Conservation (phyloP, 2,329 filamentous ascomycete genomes). For the Fusarium continuum region DNA sequence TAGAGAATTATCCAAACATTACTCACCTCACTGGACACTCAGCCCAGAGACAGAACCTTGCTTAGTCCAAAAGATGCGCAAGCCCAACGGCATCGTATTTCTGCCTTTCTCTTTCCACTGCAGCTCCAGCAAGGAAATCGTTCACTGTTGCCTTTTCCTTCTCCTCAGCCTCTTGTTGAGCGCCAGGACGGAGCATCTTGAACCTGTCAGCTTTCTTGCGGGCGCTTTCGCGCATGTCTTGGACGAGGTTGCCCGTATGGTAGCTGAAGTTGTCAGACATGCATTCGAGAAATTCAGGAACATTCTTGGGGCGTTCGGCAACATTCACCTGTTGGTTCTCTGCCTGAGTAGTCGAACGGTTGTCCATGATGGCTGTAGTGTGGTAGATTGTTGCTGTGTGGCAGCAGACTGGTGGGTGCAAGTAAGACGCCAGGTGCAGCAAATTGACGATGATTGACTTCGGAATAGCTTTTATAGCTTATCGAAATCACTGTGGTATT, state of each 20-base stretch:
- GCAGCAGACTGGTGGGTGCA: not conserved
- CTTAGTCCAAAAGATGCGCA: too few species aligned
- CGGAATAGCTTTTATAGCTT: not conserved
- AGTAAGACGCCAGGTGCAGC: too few species aligned
- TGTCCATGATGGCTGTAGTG: not conserved
- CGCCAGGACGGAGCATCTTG: not conserved
- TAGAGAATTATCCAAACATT: not conserved
- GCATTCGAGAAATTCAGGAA: not conserved
- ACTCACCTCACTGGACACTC: not conserved
- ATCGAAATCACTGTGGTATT: not conserved
- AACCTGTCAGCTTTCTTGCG: too few species aligned
- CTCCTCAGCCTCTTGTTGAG: not conserved
- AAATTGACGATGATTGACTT: not conserved
- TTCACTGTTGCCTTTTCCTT: not conserved
- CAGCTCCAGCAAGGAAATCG: accelerated
- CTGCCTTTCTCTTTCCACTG: too few species aligned
- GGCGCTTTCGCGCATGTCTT: not conserved
- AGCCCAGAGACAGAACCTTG: not conserved
- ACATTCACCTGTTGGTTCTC: not conserved
- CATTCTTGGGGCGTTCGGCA: not conserved
- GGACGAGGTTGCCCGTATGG: not conserved
- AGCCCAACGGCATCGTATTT: too few species aligned
- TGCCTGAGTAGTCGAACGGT: not conserved
- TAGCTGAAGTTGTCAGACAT: not conserved
- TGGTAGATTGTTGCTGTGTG: not conserved